phyloP scores from a whole-genome alignment of 2,329 filamentous ascomycete species.

The Aureobasidium lini region DNA sequence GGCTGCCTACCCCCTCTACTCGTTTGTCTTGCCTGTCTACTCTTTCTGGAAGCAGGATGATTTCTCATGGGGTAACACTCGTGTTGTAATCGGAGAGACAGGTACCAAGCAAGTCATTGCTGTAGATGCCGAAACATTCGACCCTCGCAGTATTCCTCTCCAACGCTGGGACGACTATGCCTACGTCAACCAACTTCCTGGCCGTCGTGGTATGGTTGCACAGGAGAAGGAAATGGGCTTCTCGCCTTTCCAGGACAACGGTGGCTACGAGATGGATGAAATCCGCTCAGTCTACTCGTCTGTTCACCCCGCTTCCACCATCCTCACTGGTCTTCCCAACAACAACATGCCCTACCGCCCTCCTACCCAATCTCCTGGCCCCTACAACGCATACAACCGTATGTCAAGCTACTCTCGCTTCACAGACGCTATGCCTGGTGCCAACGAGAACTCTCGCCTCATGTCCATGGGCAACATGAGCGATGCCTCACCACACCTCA shows the following conservation, averaged over 20 bases:
- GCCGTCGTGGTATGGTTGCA: constrained; percentile 65
- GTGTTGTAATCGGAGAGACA: constrained; percentile 92
- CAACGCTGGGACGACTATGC: constrained; percentile 98
- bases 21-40: constrained; percentile 83
- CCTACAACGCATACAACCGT: constrained; percentile 59
- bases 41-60: constrained; percentile 99
- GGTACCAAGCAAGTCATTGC: constrained; percentile 86
- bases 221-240: constrained; percentile 48
- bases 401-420: constrained; percentile 54
- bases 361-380: constrained; percentile 71
- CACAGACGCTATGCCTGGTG: constrained; percentile 33
- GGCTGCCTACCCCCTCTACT: constrained; percentile 90
- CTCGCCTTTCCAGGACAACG: constrained; percentile 21
- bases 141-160: constrained; percentile 85
- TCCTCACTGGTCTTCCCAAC: constrained; percentile 66
- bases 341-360: constrained; percentile 33
- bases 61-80: constrained; percentile 97
- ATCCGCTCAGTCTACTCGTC: constrained; percentile 96
- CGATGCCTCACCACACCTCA: constrained; percentile 46
- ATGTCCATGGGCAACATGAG: constrained; percentile 44
- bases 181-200: constrained; percentile 74
- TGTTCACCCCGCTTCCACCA: constrained; percentile 74
- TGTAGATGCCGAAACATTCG: constrained; percentile 73
- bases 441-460: constrained; percentile 36
- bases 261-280: constrained; percentile 92